Evolutionary conservation across 2,329 filamentous ascomycete genomes (phyloP), one percentile per base, ranked within the genome.

Genomic region (Raffaelea albimanens): DNA sequence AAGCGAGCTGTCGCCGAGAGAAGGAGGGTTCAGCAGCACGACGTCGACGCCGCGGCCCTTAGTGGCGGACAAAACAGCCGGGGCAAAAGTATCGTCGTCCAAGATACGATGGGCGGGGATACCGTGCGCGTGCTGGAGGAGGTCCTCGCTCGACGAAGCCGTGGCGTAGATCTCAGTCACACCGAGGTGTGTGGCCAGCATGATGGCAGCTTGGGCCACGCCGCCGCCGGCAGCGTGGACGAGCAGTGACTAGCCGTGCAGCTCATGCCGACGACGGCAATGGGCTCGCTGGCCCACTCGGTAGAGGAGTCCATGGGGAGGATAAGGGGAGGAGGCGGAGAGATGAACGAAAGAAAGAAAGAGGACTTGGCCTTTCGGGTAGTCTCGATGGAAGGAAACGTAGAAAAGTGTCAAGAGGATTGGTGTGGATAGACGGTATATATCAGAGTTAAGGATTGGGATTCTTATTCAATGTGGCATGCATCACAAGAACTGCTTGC

Each of bases 161-260:
- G 67, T 68, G 0, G 71, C 72, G 1, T 60, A 63, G 49, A 67
- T 71, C 1, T 74, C 58, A 5, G 65, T 58, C 2, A 67, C 66
- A 0, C 63, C 65, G 16, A 60, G 48, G 56, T 61, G 60, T 43
- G 63, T 61, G 1, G 63, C 62, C 2, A 69, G 53, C 48, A 59
- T 57, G 29, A 69, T 63, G 31, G 63, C 25, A 7, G 25, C 25
- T 13, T 29, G 25, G 7, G 25, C 25, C 25, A 29, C 25, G 25
- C 66, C 59, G 1, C 61, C 59, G 46, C 68, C 66, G 5, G 67
- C 63, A 11, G 61, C 61, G 43, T 71, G 67, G 14, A 75, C 58
- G 3, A 75, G 59, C 5, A 73, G 58, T 3, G 36, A 50, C 31
- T 57, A 44, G 20, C 56, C 50, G 8, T 39, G 23, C 51, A 55